phyloP scores from a whole-genome alignment of 345 rosid genomes.

The Euphorbia lathyris region DNA sequence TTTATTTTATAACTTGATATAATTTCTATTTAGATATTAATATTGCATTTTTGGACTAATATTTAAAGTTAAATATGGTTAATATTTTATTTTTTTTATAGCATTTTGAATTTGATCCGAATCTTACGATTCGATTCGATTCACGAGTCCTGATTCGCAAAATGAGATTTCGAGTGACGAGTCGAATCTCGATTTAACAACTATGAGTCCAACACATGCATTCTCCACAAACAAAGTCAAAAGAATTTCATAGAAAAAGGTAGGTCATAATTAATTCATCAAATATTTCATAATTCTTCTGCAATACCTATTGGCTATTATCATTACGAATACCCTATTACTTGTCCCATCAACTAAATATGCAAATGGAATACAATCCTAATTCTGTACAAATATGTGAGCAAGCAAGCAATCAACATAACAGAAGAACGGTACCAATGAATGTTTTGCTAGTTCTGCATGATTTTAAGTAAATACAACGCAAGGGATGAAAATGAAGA shows the following conservation, averaged over 20 bases:
- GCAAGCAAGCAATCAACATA: neutral
- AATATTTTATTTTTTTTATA: too few species aligned
- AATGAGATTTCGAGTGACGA: too few species aligned
- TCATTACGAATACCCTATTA: neutral
- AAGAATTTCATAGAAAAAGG: neutral
- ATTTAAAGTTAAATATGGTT: too few species aligned
- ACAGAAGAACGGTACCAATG: neutral
- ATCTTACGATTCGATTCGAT: too few species aligned
- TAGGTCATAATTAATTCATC: neutral
- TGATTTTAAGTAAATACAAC: neutral
- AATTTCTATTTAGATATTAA: too few species aligned
- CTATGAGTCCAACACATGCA: too few species aligned
- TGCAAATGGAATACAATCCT: neutral
- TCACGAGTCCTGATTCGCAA: too few species aligned
- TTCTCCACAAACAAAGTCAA: neutral
- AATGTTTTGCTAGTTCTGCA: neutral
- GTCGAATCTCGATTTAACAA: too few species aligned
- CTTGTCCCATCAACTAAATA: neutral
- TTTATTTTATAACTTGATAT: too few species aligned
- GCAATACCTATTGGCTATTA: neutral
- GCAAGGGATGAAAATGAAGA: neutral
- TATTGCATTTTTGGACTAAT: too few species aligned
- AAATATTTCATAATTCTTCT: neutral
- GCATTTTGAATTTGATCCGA: too few species aligned
- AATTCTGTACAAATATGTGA: neutral